Conservation (phyloP, 2,329 filamentous ascomycete species). For the Pseudogymnoascus sp. region DNA sequence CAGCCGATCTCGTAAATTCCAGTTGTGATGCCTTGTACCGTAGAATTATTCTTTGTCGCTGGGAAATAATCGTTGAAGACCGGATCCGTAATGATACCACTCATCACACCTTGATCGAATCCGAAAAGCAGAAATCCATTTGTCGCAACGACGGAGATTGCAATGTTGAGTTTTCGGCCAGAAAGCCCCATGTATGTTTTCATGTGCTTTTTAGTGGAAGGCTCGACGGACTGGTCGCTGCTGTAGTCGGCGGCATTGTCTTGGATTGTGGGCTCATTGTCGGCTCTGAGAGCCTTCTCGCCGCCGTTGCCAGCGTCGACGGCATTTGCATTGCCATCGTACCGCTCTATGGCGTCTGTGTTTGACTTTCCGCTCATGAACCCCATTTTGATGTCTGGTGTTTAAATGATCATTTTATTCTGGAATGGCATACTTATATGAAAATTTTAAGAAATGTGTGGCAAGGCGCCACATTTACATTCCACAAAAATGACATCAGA, state of each 20-base stretch:
- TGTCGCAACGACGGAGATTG: constrained; percentile 61
- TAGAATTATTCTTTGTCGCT: constrained; percentile 67
- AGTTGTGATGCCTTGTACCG: constrained; percentile 92
- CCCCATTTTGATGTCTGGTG: background rate
- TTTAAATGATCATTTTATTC: background rate
- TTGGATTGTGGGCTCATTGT: background rate
- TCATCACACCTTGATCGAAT: constrained; percentile 88
- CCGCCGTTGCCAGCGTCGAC: background rate
- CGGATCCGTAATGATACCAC: constrained; percentile 64
- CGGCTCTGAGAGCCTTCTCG: background rate
- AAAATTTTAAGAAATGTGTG: background rate
- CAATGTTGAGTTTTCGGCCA: background rate
- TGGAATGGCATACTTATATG: background rate
- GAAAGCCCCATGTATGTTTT: background rate
- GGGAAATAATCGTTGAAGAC: constrained; percentile 85
- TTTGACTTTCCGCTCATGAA: background rate
- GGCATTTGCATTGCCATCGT: background rate
- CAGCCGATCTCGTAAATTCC: constrained; percentile 93
- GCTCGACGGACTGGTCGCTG: background rate
- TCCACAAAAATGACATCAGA: constrained; percentile 8
- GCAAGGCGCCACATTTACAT: background rate
- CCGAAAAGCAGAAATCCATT: constrained; percentile 85
- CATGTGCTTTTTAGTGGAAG: background rate
- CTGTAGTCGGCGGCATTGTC: background rate
- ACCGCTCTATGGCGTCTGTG: background rate